Evolutionary conservation across 2,329 filamentous ascomycete genomes (phyloP).

Genomic region (Penicillium sclerotiorum): DNA sequence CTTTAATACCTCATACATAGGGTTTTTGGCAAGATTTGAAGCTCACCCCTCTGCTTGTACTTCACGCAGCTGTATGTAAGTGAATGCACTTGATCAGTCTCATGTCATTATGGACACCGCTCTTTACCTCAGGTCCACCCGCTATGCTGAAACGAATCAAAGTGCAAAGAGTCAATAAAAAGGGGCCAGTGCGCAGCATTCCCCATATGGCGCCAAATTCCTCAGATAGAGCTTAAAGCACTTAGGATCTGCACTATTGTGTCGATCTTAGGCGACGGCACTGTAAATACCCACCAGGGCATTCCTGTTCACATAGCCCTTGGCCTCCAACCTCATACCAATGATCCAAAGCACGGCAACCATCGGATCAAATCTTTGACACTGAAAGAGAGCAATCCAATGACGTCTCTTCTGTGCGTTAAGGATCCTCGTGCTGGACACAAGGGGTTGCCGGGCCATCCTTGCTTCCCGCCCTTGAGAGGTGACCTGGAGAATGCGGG

Average conservation of each 20-base stretch:
- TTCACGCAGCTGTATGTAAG: too few relatives aligned
- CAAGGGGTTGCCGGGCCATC: constrained; percentile 15
- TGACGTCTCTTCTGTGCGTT: not conserved
- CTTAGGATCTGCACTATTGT: too few relatives aligned
- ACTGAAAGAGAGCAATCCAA: not conserved
- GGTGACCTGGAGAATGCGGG: constrained; percentile 18
- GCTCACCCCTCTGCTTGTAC: too few relatives aligned
- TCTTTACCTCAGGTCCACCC: too few relatives aligned
- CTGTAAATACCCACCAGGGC: not conserved
- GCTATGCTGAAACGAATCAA: too few relatives aligned
- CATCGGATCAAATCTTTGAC: not conserved
- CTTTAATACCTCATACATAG: too few relatives aligned
- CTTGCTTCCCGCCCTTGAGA: constrained; percentile 23
- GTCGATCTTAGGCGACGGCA: too few relatives aligned
- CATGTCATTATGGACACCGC: too few relatives aligned
- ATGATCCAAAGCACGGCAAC: not conserved
- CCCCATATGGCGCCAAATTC: constrained; percentile 9
- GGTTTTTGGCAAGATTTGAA: too few relatives aligned
- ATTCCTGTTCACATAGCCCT: constrained; percentile 1
- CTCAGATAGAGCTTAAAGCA: not conserved
- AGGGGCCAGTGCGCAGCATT: constrained; percentile 11
- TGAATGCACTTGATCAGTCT: too few relatives aligned
- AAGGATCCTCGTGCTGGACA: constrained; percentile 3
- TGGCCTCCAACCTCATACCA: constrained; percentile 1
- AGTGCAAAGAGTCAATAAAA: not conserved